A percentile compares a stretch with the other conserved stretches of the same genome.
phyloP scores from a whole-genome alignment of 306 rosid genomes.

The Glycyrrhiza uralensis region DNA sequence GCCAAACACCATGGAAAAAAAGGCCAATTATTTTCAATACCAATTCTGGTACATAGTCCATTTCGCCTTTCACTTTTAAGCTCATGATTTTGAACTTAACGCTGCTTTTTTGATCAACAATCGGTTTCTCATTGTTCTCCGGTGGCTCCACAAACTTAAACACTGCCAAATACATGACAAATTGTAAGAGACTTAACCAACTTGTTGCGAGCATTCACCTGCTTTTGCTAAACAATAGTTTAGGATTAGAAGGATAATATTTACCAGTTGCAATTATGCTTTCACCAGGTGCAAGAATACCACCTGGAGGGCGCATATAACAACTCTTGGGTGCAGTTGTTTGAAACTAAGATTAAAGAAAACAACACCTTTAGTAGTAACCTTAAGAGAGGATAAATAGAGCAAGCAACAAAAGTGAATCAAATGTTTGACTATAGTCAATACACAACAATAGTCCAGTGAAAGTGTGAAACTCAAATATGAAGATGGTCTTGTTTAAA shows the following conservation, averaged over 20 bases:
- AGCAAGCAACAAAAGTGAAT: neutral
- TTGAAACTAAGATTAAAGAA: slow-evolving; percentile 62
- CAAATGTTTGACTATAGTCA: neutral
- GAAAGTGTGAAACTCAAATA: slow-evolving; percentile 5
- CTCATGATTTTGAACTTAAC: slow-evolving; percentile 96
- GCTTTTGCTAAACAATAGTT: slow-evolving; percentile 2
- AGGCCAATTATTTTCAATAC: slow-evolving; percentile 39
- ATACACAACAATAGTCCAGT: neutral
- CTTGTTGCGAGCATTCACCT: neutral
- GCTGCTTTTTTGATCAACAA: slow-evolving; percentile 73
- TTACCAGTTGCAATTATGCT: slow-evolving; percentile 78
- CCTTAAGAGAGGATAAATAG: neutral
- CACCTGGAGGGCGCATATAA: slow-evolving; percentile 93
- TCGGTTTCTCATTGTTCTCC: slow-evolving; percentile 66
- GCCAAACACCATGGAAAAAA: slow-evolving; percentile 10
- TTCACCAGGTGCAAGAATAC: slow-evolving; percentile 83
- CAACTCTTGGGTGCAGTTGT: slow-evolving; percentile 97
- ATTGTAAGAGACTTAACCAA: slow-evolving; percentile 14
- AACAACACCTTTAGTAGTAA: slow-evolving; percentile 1
- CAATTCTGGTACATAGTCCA: slow-evolving; percentile 89
- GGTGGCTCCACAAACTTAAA: slow-evolving; percentile 96
- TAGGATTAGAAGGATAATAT: slow-evolving; percentile 25
- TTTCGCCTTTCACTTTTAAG: slow-evolving; percentile 76
- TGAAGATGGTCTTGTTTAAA: neutral
- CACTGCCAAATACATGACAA: slow-evolving; percentile 49